A percentile compares a stretch with the other conserved stretches of the same genome.
Conservation (phyloP, 176 grass and related monocot genomes). For the Avena insularis region DNA sequence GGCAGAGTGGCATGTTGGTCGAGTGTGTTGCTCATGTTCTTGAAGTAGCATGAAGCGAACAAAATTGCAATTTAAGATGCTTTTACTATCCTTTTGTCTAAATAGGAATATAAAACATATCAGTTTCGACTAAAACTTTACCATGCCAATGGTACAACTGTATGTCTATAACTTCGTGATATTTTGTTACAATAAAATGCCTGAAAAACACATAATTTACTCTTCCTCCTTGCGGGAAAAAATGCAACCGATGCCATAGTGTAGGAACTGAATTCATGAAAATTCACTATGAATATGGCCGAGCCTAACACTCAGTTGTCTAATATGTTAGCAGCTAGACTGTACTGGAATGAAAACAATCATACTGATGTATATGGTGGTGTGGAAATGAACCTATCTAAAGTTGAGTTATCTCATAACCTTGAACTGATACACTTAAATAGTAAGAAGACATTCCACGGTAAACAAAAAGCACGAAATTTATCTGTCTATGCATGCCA, state of each 20-base stretch:
- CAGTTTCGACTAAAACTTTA: too few relatives aligned
- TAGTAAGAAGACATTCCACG: too few relatives aligned
- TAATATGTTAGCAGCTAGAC: not conserved
- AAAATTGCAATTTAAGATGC: too few relatives aligned
- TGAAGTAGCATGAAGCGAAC: too few relatives aligned
- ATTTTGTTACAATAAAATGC: too few relatives aligned
- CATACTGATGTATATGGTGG: not conserved
- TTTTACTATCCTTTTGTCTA: too few relatives aligned
- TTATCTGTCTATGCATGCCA: not conserved
- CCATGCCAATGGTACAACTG: too few relatives aligned
- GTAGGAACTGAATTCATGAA: not conserved
- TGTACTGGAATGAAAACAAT: not conserved
- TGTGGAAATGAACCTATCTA: not conserved
- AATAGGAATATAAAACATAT: too few relatives aligned
- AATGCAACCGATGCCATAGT: slow-evolving; percentile 10
- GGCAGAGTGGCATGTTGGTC: too few relatives aligned
- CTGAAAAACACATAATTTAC: too few relatives aligned
- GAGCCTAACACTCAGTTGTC: not conserved
- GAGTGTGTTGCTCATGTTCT: too few relatives aligned
- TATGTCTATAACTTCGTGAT: too few relatives aligned
- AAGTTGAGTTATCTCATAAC: not conserved
- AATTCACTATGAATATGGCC: not conserved
- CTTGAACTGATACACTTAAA: not conserved
- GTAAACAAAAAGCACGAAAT: not conserved
- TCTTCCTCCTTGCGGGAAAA: not conserved